Percentiles rank a stretch among this genome's conserved stretches.
phyloP scores from a whole-genome alignment of 805 yeast genomes.

The Pichia sporocuriosa region DNA sequence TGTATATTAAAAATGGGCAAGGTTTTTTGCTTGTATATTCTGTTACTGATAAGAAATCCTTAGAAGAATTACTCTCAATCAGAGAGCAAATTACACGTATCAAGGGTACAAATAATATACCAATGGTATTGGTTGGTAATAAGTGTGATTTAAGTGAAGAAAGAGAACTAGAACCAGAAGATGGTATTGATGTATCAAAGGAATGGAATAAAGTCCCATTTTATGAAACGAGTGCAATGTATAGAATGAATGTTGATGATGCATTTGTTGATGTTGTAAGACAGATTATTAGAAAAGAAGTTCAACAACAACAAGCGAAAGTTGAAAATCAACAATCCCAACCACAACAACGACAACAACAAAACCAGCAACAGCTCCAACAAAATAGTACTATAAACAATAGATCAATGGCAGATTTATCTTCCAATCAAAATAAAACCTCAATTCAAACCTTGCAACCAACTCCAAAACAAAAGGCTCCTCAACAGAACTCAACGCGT shows the following conservation, averaged over 20 bases:
- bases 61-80: slow-evolving; percentile 70
- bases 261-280: slow-evolving; percentile 84
- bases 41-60: slow-evolving; percentile 55
- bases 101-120: slow-evolving; percentile 70
- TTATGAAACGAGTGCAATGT: slow-evolving; percentile 90
- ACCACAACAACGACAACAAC: background rate
- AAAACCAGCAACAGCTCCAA: background rate
- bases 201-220: slow-evolving; percentile 88
- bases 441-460: background rate
- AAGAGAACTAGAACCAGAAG: slow-evolving; percentile 69
- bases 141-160: slow-evolving; percentile 79
- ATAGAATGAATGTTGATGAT: slow-evolving; percentile 82
- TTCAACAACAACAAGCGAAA: slow-evolving; percentile 19
- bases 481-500: background rate
- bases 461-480: background rate
- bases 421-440: background rate
- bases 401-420: background rate
- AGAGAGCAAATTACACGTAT: slow-evolving; percentile 80
- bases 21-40: slow-evolving; percentile 58
- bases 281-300: slow-evolving; percentile 76
- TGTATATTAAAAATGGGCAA: slow-evolving; percentile 80
- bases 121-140: slow-evolving; percentile 87
- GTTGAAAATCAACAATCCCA: background rate
- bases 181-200: slow-evolving; percentile 76
- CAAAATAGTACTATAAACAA: background rate